Evolutionary conservation across 768 basidiomycete genomes (phyloP).

Genomic region (Xerocomellus intermedius): DNA sequence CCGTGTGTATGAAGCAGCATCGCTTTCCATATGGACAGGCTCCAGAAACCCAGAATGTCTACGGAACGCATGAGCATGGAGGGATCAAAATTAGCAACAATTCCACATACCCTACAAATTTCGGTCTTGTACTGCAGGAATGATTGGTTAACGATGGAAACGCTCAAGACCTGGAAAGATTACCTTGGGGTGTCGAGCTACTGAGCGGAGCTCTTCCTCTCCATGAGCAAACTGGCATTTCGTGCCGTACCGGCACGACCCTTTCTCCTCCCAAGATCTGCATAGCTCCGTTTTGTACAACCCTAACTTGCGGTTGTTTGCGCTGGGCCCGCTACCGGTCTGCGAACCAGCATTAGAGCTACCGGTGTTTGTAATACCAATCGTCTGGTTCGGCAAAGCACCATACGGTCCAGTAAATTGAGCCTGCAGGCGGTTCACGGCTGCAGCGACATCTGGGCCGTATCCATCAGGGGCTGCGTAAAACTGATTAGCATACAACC

Average conservation of each 20-base stretch:
- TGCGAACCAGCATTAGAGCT: slow-evolving; percentile 27
- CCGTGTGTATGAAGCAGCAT: slow-evolving; percentile 93
- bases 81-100: not conserved
- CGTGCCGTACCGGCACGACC: slow-evolving; percentile 76
- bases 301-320: slow-evolving; percentile 88
- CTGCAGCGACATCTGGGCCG: slow-evolving; percentile 50
- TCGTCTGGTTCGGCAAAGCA: slow-evolving; percentile 42
- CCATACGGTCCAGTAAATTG: slow-evolving; percentile 57
- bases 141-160: slow-evolving; percentile 16
- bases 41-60: slow-evolving; percentile 94
- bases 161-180: slow-evolving; percentile 12
- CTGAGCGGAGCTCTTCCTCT: slow-evolving; percentile 80
- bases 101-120: slow-evolving; percentile 73
- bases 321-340: slow-evolving; percentile 67
- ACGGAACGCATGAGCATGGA: slow-evolving; percentile 11
- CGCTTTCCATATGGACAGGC: slow-evolving; percentile 91
- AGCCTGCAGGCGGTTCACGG: slow-evolving; percentile 61
- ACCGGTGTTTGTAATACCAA: slow-evolving; percentile 44
- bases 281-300: slow-evolving; percentile 91
- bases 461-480: slow-evolving; percentile 63
- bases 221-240: slow-evolving; percentile 96
- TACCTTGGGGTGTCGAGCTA: slow-evolving; percentile 89
- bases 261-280: slow-evolving; percentile 92
- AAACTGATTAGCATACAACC: slow-evolving; percentile 71
- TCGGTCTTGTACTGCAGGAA: slow-evolving; percentile 81